Conservation (phyloP, 1,284 basidiomycete genomes). For the Ustilago shanxiensis region DNA sequence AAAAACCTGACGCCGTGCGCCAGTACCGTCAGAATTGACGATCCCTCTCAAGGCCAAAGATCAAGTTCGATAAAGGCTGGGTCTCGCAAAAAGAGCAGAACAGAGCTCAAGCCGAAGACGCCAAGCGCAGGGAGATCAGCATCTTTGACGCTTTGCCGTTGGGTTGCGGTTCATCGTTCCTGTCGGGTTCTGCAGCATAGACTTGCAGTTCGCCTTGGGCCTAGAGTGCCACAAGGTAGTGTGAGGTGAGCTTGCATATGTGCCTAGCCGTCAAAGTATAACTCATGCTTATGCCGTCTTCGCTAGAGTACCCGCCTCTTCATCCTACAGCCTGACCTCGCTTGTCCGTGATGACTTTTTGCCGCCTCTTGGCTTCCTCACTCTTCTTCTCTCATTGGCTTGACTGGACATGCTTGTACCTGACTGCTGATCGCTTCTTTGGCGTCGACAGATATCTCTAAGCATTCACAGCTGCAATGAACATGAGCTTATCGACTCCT, state of each 20-base stretch:
- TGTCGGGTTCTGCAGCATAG: not conserved
- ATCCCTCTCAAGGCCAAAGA: not conserved
- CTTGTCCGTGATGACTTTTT: not conserved
- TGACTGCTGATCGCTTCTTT: not conserved
- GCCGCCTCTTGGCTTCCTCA: not conserved
- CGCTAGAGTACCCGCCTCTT: not conserved
- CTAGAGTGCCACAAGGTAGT: not conserved
- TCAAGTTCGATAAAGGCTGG: not conserved
- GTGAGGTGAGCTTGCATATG: slow-evolving; percentile 2
- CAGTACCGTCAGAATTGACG: slow-evolving; percentile 3
- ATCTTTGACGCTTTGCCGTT: not conserved
- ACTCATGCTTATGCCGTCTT: not conserved
- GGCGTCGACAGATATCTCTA: not conserved
- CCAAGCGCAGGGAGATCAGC: not conserved
- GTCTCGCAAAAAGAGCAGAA: no score
- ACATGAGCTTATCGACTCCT: not conserved
- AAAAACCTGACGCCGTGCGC: slow-evolving; percentile 1
- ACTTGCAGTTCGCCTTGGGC: not conserved
- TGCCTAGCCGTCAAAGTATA: not conserved
- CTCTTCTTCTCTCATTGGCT: not conserved
- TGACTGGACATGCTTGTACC: not conserved
- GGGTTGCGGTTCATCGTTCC: not conserved
- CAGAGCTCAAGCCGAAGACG: not conserved
- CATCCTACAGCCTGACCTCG: not conserved
- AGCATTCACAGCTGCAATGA: not conserved